Percentiles rank a stretch among this genome's conserved stretches.
These are phyloP conservation scores for Lathyrus tuberosus DNA, from an alignment of 306 rosid species.

Conservation along the genomic window DNA sequence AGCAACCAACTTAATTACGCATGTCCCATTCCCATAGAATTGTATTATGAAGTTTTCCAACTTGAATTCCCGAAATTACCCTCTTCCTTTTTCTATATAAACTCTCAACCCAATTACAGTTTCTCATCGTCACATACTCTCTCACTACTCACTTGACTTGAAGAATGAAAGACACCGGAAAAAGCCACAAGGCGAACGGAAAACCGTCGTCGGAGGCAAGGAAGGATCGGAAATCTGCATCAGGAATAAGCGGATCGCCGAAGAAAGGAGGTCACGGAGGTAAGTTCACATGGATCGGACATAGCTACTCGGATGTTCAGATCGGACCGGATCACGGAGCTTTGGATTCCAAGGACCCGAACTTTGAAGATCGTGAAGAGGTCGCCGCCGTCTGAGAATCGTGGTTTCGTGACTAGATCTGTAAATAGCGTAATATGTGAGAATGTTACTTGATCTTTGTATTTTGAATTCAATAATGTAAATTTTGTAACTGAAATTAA, in stretches of 20 bases:
- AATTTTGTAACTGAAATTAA: not conserved
- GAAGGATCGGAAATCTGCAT: conserved; percentile 77
- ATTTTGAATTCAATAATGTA: conserved; percentile 1
- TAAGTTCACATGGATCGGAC: conserved; percentile 88
- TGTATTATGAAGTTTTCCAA: not conserved
- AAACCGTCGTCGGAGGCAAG: conserved; percentile 51
- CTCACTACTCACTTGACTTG: not conserved
- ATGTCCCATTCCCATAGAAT: conserved; percentile 23
- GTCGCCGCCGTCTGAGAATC: conserved; percentile 45
- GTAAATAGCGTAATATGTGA: not conserved
- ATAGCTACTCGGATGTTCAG: conserved; percentile 53
- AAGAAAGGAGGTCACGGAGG: conserved; percentile 97
- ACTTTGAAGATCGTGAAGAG: conserved; percentile 76
- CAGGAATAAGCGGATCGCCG: conserved; percentile 86
- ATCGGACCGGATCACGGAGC: conserved; percentile 48
- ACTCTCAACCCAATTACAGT: not conserved
- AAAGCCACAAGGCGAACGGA: conserved; percentile 53
- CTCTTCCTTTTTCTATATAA: conserved; percentile 6
- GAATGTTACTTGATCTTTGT: not conserved
- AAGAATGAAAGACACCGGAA: conserved; percentile 70
- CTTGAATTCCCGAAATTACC: conserved; percentile 27
- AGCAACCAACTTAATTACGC: not conserved
- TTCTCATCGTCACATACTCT: not conserved
- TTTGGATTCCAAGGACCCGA: conserved; percentile 72
- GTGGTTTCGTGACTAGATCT: conserved; percentile 16